Evolutionary conservation across 306 rosid species (phyloP), one percentile per base, ranked within the genome.

Genomic region (Rubus parviflorus): DNA sequence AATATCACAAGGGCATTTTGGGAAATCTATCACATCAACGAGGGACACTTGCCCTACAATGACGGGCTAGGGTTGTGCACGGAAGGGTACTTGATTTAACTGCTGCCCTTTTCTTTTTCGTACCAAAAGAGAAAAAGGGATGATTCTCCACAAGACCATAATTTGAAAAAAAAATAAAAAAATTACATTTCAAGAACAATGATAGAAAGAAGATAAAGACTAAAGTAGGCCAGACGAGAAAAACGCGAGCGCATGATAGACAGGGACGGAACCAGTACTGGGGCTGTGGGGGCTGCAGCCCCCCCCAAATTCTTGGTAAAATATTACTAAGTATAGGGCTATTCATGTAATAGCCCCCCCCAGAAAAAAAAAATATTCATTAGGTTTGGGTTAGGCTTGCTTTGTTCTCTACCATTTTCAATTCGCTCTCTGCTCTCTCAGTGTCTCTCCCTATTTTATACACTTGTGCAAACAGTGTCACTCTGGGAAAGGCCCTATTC

Each of bases 241-340:
- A 81, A 83, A 85, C 64, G 88, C 57, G 38, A 82, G 86, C 77
- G 88, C 84, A 83, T 67, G 79, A 82, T 87, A 79, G 88, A 82
- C n/a, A n/a, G n/a, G n/a, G n/a, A n/a, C n/a, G n/a, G n/a, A n/a
- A n/a, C n/a, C n/a, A n/a, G n/a, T n/a, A n/a, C n/a, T n/a, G n/a
- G n/a, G n/a, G n/a, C n/a, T n/a, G n/a, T n/a, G n/a, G n/a, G n/a
- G n/a, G n/a, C n/a, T n/a, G n/a, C n/a, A n/a, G n/a, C n/a, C n/a
- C n/a, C n/a, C n/a, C n/a, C n/a, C n/a, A n/a, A n/a, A n/a, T n/a
- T n/a, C n/a, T n/a, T n/a, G n/a, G n/a, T n/a, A n/a, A n/a, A n/a
- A n/a, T n/a, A n/a, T n/a, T n/a, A n/a, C n/a, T n/a, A n/a, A n/a
- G n/a, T n/a, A n/a, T n/a, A n/a, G n/a, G n/a, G n/a, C n/a, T n/a